Evolutionary conservation across 2,329 filamentous ascomycete species (phyloP), one percentile per base, ranked within the genome.

Genomic region (Magnaporthales sp.): DNA sequence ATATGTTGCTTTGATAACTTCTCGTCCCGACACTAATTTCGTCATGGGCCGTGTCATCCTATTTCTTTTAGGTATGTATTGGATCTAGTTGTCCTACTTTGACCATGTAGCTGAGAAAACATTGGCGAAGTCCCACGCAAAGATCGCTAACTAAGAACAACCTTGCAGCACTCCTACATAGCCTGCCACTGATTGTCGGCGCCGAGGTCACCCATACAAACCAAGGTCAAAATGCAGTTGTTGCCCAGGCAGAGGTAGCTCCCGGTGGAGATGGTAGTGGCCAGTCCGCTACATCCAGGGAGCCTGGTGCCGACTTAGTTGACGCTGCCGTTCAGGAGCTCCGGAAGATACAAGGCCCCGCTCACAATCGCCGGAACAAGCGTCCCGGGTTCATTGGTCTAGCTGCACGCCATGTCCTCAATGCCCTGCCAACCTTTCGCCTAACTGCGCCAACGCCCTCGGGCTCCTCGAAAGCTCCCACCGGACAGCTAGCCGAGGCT

Each of bases 251-350:
- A 51, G 61, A 62, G 66, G 51, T 31, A 58, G 31, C 10, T 51
- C 30, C 31, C 30, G 61, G 3, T 65, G 65, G 19, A 27, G 63
- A 26, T 29, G 22, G 11, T 58, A 30, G 31, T 26, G 62, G 32
- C 26, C 62, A 19, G 67, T 69, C 30, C 64, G 68, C 38, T 19
- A n/a, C 38, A 22, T 56, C 62, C 7, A 61, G 68, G 27, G 63
- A 66, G 38, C 66, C 68, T 19, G 64, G 66, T 54, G 80, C 80
- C 71, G 83, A 86, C 64, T 76, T 84, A 19, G 83, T 86, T 66
- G 81, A 84, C 62, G 77, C 80, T 30, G 85, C 85, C 5, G 74
- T 83, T 66, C 73, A 74, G 58, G 82, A 85, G 69, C 77, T 87
- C 54, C 76, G 75, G 56, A 84, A 83, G 72, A 77, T 84, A 19